These are phyloP conservation scores for Phaeotremella fagi DNA, from an alignment of 768 basidiomycete genomes.

Conservation along the genomic window DNA sequence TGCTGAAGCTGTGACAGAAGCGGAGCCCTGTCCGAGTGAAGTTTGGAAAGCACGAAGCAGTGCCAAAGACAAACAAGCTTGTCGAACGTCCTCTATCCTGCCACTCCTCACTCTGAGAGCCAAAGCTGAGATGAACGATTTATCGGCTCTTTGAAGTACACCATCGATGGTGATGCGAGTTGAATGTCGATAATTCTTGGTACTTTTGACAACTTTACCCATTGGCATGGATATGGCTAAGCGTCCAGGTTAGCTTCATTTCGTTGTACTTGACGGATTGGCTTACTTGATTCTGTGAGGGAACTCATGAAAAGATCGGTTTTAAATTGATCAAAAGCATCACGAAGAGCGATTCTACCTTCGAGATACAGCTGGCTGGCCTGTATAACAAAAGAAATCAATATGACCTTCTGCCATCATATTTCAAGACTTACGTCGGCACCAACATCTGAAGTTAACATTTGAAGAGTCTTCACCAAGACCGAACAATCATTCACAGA, in stretches of 20 bases:
- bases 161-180: constrained; percentile 52
- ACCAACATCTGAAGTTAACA: constrained; percentile 36
- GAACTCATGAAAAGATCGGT: constrained; percentile 87
- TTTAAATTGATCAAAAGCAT: constrained; percentile 71
- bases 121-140: constrained; percentile 65
- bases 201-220: constrained; percentile 51
- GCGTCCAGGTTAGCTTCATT: constrained; percentile 3
- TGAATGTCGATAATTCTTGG: constrained; percentile 28
- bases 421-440: constrained; percentile 19
- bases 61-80: constrained; percentile 66
- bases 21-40: constrained; percentile 63
- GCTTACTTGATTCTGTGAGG: constrained; percentile 80
- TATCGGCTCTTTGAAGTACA: constrained; percentile 64
- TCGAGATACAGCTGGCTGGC: constrained; percentile 70
- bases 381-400: constrained; percentile 48
- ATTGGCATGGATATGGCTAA: constrained; percentile 78
- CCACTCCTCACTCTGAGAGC: constrained; percentile 58
- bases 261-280: background rate
- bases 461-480: constrained; percentile 58
- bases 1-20: constrained; percentile 56
- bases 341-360: constrained; percentile 71
- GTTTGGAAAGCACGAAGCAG: constrained; percentile 71
- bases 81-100: constrained; percentile 65
- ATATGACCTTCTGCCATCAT: no score
- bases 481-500: constrained; percentile 52